Evolutionary conservation across 2,329 filamentous ascomycete species (phyloP).

Genomic region (Phialocephala sp.): DNA sequence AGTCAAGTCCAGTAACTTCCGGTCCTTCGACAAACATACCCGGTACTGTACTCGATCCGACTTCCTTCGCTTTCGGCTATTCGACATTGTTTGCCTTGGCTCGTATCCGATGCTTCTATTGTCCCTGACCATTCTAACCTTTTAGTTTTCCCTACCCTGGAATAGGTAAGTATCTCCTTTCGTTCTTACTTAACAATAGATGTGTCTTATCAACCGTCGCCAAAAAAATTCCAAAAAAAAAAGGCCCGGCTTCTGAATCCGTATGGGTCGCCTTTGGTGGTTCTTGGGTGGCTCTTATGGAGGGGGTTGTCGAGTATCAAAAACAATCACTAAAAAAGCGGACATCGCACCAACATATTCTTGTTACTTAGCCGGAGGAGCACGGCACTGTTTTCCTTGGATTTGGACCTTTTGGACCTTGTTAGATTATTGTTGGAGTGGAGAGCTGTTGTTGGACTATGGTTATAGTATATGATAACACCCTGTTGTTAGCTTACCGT

Average conservation of each 20-base stretch:
- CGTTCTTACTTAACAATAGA: conserved; percentile 2
- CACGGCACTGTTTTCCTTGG: neutral
- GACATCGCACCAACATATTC: conserved; percentile 1
- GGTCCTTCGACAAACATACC: neutral
- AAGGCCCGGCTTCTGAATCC: neutral
- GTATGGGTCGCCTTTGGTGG: neutral
- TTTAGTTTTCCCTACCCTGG: neutral
- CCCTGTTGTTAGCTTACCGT: neutral
- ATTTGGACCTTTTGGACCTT: neutral
- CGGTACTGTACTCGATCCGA: neutral
- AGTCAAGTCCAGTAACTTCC: neutral
- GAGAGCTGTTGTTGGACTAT: neutral
- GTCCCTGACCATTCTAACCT: neutral
- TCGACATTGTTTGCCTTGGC: neutral
- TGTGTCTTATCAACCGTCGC: conserved; percentile 1
- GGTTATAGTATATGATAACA: neutral
- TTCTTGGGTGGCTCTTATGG: neutral
- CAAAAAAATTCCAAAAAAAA: conserved; percentile 4
- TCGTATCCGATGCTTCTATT: neutral
- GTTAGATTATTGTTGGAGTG: neutral
- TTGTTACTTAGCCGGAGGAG: neutral
- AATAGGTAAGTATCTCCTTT: conserved; percentile 3
- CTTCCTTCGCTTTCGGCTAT: neutral
- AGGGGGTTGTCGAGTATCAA: neutral
- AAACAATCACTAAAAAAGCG: conserved; percentile 9